Evolutionary conservation across 2,329 filamentous ascomycete species (phyloP).

Genomic region (Penicillium sp.): DNA sequence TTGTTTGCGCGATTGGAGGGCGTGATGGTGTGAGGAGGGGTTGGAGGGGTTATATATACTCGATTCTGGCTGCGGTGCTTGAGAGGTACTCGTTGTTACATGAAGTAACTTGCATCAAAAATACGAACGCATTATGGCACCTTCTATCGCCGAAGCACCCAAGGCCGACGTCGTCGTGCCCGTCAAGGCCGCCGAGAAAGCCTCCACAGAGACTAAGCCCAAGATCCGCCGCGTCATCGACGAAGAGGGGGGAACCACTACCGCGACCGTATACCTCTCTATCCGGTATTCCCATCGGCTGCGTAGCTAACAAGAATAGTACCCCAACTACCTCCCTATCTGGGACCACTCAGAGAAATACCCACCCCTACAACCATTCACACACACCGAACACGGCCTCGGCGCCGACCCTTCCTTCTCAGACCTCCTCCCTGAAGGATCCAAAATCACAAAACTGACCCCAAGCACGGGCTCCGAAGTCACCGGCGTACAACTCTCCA

Average conservation of each 20-base stretch:
- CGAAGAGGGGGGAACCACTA: constrained; percentile 30
- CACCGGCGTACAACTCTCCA: constrained; percentile 38
- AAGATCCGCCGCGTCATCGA: constrained; percentile 29
- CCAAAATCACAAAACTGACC: constrained; percentile 35
- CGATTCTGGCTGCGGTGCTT: neutral
- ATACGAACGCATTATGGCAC: constrained; percentile 20
- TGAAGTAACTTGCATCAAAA: neutral
- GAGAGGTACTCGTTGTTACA: neutral
- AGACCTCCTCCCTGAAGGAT: constrained; percentile 40
- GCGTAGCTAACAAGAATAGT: constrained; percentile 19
- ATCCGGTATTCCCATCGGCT: neutral
- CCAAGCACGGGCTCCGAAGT: constrained; percentile 42
- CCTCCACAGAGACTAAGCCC: constrained; percentile 11
- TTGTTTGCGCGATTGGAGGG: neutral
- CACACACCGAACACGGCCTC: constrained; percentile 47
- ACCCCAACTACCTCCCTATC: constrained; percentile 32
- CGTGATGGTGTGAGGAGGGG: neutral
- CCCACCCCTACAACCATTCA: constrained; percentile 46
- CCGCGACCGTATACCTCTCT: constrained; percentile 25
- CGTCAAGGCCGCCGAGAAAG: constrained; percentile 15
- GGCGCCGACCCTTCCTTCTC: constrained; percentile 50
- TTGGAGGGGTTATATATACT: neutral
- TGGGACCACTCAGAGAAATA: constrained; percentile 38
- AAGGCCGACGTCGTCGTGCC: constrained; percentile 21
- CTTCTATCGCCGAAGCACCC: constrained; percentile 24